Evolutionary conservation across 1,139 yeast species (phyloP).

Genomic region (Eremothecium gossypii): DNA sequence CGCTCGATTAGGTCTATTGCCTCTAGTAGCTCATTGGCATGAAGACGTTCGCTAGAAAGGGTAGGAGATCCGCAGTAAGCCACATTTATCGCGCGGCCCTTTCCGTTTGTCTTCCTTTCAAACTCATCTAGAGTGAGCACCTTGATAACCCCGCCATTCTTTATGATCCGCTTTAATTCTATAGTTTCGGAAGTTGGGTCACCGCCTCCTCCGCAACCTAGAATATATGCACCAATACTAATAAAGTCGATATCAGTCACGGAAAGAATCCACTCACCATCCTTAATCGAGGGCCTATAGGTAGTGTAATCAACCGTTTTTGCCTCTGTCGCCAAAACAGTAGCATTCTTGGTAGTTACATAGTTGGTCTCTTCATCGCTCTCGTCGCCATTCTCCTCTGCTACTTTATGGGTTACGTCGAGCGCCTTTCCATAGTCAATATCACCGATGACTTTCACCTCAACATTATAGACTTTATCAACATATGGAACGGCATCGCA

Average conservation of each 20-base stretch:
- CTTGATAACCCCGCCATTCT: slow-evolving; percentile 30
- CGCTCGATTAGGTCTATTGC: slow-evolving; percentile 30
- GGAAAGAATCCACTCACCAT: slow-evolving; percentile 35
- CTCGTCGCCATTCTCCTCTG: background rate
- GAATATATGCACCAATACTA: slow-evolving; percentile 37
- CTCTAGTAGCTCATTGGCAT: slow-evolving; percentile 32
- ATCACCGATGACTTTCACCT: slow-evolving; percentile 35
- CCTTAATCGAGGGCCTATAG: slow-evolving; percentile 33
- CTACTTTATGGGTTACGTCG: slow-evolving; percentile 10
- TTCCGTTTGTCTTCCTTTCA: slow-evolving; percentile 21
- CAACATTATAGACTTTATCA: slow-evolving; percentile 30
- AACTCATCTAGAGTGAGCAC: slow-evolving; percentile 33
- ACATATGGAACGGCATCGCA: slow-evolving; percentile 37
- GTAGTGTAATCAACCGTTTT: slow-evolving; percentile 19
- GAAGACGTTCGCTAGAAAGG: slow-evolving; percentile 36
- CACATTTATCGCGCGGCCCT: slow-evolving; percentile 32
- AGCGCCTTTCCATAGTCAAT: slow-evolving; percentile 28
- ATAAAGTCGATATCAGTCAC: slow-evolving; percentile 36
- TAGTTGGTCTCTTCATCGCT: slow-evolving; percentile 1
- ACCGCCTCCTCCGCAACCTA: slow-evolving; percentile 47
- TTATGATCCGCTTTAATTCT: slow-evolving; percentile 30
- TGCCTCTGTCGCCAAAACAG: slow-evolving; percentile 10
- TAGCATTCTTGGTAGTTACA: slow-evolving; percentile 9
- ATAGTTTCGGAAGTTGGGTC: slow-evolving; percentile 37
- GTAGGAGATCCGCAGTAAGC: slow-evolving; percentile 43